Evolutionary conservation across 495 filamentous ascomycete genomes (phyloP).

Genomic region (Paragyromitra xinjiangensis): DNA sequence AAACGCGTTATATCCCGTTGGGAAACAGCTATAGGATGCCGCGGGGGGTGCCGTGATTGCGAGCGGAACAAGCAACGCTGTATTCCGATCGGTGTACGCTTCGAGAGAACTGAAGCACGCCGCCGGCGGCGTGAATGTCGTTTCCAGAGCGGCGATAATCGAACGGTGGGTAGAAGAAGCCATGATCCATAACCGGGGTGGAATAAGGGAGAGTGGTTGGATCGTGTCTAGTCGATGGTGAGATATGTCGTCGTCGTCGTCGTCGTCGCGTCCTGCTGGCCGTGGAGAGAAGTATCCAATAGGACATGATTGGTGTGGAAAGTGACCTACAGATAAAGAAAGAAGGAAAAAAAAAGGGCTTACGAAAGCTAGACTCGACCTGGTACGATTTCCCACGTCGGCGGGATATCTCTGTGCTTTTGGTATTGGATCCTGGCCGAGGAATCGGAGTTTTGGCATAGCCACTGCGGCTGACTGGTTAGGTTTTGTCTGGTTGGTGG

Average conservation of each 20-base stretch:
- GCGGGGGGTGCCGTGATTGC: conserved; percentile 9
- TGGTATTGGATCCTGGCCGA: neutral
- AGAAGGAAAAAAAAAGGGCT: neutral
- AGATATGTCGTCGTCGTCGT: neutral
- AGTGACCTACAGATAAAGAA: neutral
- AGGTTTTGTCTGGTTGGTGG: neutral
- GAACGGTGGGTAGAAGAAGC: conserved; percentile 20
- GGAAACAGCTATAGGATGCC: conserved; percentile 19
- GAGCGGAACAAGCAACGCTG: conserved; percentile 14
- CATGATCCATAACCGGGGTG: conserved; percentile 18
- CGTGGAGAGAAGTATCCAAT: neutral
- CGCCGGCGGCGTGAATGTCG: conserved; percentile 33
- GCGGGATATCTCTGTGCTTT: neutral
- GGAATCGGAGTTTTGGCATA: neutral
- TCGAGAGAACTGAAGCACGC: conserved; percentile 32
- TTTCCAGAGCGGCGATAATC: conserved; percentile 25
- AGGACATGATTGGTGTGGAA: neutral
- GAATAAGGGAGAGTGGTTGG: neutral
- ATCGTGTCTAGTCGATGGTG: neutral
- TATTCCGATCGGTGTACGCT: conserved; percentile 10
- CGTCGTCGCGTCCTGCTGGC: conserved; percentile 10
- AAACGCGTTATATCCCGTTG: conserved; percentile 17
- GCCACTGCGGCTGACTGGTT: conserved; percentile 12
- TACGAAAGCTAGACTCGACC: neutral
- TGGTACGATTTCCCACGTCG: neutral